phyloP scores from a whole-genome alignment of 768 basidiomycete genomes.

The Mycena galopus region DNA sequence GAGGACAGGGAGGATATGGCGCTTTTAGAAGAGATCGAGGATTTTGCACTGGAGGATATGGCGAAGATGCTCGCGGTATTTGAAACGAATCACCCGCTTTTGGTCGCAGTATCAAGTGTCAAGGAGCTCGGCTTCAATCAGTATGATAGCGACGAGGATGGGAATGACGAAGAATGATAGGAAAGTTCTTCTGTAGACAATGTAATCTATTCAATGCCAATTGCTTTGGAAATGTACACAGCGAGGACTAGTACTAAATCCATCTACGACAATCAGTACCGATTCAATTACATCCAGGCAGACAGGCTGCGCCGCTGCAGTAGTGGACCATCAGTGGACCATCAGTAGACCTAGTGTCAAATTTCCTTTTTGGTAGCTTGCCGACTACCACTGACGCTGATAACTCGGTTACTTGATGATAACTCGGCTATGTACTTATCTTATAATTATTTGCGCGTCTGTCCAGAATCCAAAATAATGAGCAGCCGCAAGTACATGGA shows the following conservation, averaged over 20 bases:
- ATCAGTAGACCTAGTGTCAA: no score
- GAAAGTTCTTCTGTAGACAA: background rate
- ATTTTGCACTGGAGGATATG: slow-evolving; percentile 87
- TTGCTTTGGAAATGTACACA: background rate
- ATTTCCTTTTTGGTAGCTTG: no score
- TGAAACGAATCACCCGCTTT: slow-evolving; percentile 71
- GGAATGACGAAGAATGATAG: slow-evolving; percentile 42
- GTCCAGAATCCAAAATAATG: no score
- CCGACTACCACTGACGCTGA: no score
- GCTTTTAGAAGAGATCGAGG: slow-evolving; percentile 85
- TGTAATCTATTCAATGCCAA: slow-evolving; percentile 15
- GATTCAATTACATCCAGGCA: no score
- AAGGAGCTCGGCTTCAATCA: slow-evolving; percentile 72
- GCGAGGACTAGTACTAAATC: background rate
- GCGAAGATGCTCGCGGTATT: slow-evolving; percentile 68
- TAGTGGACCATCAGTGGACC: no score
- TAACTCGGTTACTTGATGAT: no score
- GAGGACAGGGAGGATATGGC: slow-evolving; percentile 76
- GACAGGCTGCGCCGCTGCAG: no score
- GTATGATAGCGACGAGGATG: slow-evolving; percentile 64
- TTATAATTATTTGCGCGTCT: no score
- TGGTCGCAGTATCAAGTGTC: slow-evolving; percentile 80
- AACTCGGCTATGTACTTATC: no score
- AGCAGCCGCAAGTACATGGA: no score
- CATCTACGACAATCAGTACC: no score